Evolutionary conservation across 2,329 filamentous ascomycete genomes (phyloP), one percentile per base, ranked within the genome.

Genomic region (Huntiella bhutanensis): DNA sequence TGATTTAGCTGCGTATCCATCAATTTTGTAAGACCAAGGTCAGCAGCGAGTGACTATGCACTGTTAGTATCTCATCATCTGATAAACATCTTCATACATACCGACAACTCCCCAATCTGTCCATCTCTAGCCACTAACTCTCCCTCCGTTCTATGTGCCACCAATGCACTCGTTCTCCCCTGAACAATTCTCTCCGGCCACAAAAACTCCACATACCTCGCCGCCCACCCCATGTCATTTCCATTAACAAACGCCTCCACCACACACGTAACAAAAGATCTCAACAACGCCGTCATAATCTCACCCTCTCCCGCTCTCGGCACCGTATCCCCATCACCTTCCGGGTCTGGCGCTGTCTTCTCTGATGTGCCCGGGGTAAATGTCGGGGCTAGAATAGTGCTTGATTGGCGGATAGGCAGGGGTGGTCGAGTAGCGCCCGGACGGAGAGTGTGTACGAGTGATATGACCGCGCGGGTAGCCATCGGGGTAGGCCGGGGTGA

Each of bases 191-290:
- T 75, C 47, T 73, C 68, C 0, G 82, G 81, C 45, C 74, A 67
- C 52, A 77, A 74, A 49, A 71, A 76, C 59, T 88, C 82, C 51
- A 82, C 67, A 47, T 86, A 59, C 43, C 82, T 64, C 11, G 71
- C 63, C 2, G 75, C 69, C 76, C 75, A 80, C 40, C 72, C 69
- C 58, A 80, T 58, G 17, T 65, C 64, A 52, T 76, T 71, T 5
- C 62, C 64, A 52, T 76, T 75, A 51, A 83, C 69, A 53, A 84
- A 88, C 40, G 79, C 72, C 57, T 87, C 82, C 8, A 87, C 62
- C 13, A 87, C 63, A 56, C 82, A 81, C 0, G 80, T 84, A n/a
- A 84, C 68, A 58, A 91, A 87, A 1, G 78, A 77, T 55, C 84
- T 78, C 17, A 88, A 61, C 12, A 88, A 64, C 48, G 71, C 74